Evolutionary conservation across 371 early-diverging fungal genomes (phyloP).

Genomic region (Apophysomyces ossiformis): DNA sequence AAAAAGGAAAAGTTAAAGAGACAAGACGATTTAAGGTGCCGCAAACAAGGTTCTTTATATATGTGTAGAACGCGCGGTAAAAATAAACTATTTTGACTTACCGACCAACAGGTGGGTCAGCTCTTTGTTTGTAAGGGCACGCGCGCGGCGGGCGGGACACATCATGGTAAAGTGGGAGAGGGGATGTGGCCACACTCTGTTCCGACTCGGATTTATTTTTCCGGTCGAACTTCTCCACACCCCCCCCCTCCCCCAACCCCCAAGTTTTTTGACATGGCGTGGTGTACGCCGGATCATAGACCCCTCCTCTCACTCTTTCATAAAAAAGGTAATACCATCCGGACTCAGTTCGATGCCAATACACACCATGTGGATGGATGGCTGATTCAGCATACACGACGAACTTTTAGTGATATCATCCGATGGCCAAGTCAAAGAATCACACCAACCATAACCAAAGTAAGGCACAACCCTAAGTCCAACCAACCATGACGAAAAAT

Average conservation of each 20-base stretch:
- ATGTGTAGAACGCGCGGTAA: neutral
- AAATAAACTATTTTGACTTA: slow-evolving; percentile 2
- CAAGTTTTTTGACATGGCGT: neutral
- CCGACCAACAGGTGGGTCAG: neutral
- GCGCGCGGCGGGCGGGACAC: neutral
- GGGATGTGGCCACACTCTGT: neutral
- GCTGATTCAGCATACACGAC: slow-evolving; percentile 5
- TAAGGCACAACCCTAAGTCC: slow-evolving; percentile 11
- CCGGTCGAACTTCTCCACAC: neutral
- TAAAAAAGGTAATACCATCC: slow-evolving; percentile 5
- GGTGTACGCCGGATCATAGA: neutral
- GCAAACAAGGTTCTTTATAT: neutral
- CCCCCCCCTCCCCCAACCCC: neutral
- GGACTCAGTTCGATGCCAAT: neutral
- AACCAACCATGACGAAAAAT: neutral
- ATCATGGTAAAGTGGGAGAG: neutral
- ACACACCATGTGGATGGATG: slow-evolving; percentile 14
- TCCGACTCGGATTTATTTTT: slow-evolving; percentile 4
- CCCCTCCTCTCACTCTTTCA: slow-evolving; percentile 9
- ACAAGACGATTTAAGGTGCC: neutral
- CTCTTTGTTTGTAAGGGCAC: neutral
- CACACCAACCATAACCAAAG: slow-evolving; percentile 98
- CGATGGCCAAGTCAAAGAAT: slow-evolving; percentile 96
- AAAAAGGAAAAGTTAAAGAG: slow-evolving; percentile 11
- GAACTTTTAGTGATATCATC: neutral